Base-by-base conservation (phyloP, 73 alveolate species). In the Paramecium octaurelia region DNA sequence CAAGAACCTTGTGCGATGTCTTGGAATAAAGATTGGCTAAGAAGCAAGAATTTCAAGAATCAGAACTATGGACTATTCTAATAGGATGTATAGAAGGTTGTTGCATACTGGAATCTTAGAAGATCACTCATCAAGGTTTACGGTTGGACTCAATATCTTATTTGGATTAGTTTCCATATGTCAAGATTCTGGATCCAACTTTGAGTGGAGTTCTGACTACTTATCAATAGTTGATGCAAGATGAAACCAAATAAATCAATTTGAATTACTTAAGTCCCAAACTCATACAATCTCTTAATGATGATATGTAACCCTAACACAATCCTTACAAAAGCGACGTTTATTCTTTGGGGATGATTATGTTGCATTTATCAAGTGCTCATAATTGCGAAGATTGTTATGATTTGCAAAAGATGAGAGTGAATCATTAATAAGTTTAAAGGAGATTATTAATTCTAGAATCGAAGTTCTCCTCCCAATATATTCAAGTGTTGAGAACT, bases 291-390 rank as follows among this genome's bases (percentile, higher is more conserved):
- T 77, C 90, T 0, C 40, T 77, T 35, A 77, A 20, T 27, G 71
- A 77, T 38, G 90, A 44, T 11, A 77, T 38, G 14, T 9, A 77
- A 44, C 93, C 90, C 16, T 38, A 68, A 14, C 86, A 88, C 16
- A 88, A 88, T 80, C 73, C 42, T 8, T 71, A 69, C 18, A 88
- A 88, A 80, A 71, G 89, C 6, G 93, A 88, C 70, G 93, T 88
- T 20, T 88, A 69, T 34, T 58, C 88, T 23, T 60, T 88, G 16
- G 93, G 93, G 43, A 88, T 88, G 93, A 36, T 60, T 23, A 88
- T 88, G 93, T 76, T 88, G 21, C 93, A 88, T 68, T 69, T 88
- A 14, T 43, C 93, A 43, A 58, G 43, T 20, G 44, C 42, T 8
- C 8, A 40, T 12, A 60, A 42, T 68, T 68, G 86, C 6, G 93